phyloP scores from a whole-genome alignment of 176 grass and related monocot genomes.

The Carex myosuroides region DNA sequence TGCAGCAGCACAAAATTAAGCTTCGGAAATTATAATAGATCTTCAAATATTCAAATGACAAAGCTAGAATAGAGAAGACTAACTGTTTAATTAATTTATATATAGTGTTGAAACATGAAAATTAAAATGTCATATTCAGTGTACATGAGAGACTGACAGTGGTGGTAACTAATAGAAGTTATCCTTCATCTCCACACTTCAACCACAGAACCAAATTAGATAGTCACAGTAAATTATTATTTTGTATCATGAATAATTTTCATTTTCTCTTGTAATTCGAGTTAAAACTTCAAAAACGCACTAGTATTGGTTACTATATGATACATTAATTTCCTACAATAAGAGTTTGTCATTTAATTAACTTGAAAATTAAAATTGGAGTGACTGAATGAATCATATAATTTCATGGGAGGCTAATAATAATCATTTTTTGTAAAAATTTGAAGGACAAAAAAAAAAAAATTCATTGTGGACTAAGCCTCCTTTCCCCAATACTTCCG shows the following conservation, averaged over 20 bases:
- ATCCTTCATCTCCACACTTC: no score
- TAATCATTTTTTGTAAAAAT: no score
- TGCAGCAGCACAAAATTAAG: slow-evolving; percentile 19
- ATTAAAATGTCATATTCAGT: no score
- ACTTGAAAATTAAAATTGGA: background rate
- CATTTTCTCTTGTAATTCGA: background rate
- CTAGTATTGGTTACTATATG: background rate
- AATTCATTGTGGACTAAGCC: no score
- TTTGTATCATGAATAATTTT: background rate
- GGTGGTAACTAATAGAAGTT: no score
- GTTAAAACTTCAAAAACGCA: background rate
- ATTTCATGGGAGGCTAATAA: no score
- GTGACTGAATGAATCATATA: no score
- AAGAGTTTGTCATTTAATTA: background rate
- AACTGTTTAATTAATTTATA: background rate
- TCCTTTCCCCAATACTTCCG: no score
- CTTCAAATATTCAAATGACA: background rate
- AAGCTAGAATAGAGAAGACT: background rate
- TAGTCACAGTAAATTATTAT: no score
- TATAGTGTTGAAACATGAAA: background rate
- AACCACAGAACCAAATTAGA: no score
- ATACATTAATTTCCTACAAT: background rate
- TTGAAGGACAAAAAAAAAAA: no score
- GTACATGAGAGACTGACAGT: no score
- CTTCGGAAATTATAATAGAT: background rate